Conservation (phyloP, 2,329 filamentous ascomycete genomes). For the Epichloe baconii region DNA sequence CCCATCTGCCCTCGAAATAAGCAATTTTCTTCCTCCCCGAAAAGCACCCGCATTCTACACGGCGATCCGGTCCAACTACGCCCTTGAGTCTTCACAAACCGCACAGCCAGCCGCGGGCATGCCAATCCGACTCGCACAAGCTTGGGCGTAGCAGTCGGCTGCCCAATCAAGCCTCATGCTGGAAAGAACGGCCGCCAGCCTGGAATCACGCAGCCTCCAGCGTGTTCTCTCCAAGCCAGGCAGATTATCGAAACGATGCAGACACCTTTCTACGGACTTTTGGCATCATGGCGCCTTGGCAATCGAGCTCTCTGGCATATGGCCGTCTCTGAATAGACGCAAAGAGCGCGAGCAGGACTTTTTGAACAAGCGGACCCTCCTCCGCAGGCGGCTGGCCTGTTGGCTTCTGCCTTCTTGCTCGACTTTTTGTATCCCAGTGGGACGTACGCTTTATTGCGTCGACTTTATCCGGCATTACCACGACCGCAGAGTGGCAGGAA, state of each 20-base stretch:
- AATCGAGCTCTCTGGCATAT: slow-evolving; percentile 32
- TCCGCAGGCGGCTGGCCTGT: slow-evolving; percentile 18
- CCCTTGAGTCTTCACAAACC: not conserved
- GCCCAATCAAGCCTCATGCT: slow-evolving; percentile 31
- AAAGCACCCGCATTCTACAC: not conserved
- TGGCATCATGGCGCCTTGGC: slow-evolving; percentile 41
- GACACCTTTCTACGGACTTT: slow-evolving; percentile 35
- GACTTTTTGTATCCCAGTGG: slow-evolving; percentile 43
- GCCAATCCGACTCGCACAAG: slow-evolving; percentile 6
- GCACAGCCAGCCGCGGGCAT: slow-evolving; percentile 12
- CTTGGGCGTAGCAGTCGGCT: slow-evolving; percentile 9
- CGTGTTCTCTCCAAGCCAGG: slow-evolving; percentile 31
- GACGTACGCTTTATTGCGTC: slow-evolving; percentile 29
- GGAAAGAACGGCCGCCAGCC: slow-evolving; percentile 41
- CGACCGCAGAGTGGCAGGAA: slow-evolving; percentile 11
- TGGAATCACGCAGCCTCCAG: slow-evolving; percentile 43
- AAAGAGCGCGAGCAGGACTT: slow-evolving; percentile 8
- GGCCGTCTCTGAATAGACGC: slow-evolving; percentile 22
- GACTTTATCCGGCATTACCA: slow-evolving; percentile 18
- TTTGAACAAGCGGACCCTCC: slow-evolving; percentile 12
- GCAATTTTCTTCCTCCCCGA: not conserved
- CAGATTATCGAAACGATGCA: slow-evolving; percentile 24
- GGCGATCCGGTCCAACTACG: not conserved
- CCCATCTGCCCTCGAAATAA: not conserved
- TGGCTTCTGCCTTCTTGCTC: slow-evolving; percentile 36